Conservation (phyloP, 768 basidiomycete species). For the Leccinum pellstonianum region DNA sequence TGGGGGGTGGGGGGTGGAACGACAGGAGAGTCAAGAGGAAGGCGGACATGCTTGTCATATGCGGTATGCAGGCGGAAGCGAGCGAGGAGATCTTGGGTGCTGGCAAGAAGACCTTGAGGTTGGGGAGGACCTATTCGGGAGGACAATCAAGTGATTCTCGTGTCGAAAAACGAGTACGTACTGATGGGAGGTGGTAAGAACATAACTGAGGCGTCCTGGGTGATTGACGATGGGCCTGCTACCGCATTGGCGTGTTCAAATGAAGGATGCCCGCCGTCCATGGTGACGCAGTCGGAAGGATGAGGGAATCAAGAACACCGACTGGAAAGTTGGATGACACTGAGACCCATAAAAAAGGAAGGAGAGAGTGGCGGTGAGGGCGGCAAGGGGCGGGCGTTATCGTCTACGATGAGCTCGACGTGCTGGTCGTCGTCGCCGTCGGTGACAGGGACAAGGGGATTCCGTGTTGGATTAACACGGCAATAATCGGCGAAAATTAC, state of each 20-base stretch:
- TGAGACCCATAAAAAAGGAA: slow-evolving; percentile 20
- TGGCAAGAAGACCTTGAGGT: slow-evolving; percentile 49
- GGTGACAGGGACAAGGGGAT: slow-evolving; percentile 39
- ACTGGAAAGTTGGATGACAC: slow-evolving; percentile 7
- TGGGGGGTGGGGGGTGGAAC: slow-evolving; percentile 30
- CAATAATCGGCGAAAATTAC: slow-evolving; percentile 30
- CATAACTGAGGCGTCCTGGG: slow-evolving; percentile 21
- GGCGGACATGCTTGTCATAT: slow-evolving; percentile 83
- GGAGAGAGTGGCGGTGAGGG: background rate
- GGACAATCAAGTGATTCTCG: slow-evolving; percentile 14
- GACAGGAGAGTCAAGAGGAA: slow-evolving; percentile 32
- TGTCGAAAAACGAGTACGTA: slow-evolving; percentile 21
- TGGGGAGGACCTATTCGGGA: slow-evolving; percentile 32
- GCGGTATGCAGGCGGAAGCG: slow-evolving; percentile 68
- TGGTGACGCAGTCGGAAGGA: slow-evolving; percentile 22
- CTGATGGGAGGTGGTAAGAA: slow-evolving; percentile 35
- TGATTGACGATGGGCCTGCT: slow-evolving; percentile 56
- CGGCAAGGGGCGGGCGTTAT: slow-evolving; percentile 21
- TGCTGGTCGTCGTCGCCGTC: slow-evolving; percentile 31
- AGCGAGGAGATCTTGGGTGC: slow-evolving; percentile 77
- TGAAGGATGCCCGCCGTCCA: slow-evolving; percentile 29
- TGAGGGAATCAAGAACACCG: slow-evolving; percentile 28
- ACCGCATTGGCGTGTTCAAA: slow-evolving; percentile 49
- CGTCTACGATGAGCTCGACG: slow-evolving; percentile 31
- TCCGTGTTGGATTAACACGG: slow-evolving; percentile 32